Conservation (phyloP, 257 asterid genomes). For the Plantago elongata region DNA sequence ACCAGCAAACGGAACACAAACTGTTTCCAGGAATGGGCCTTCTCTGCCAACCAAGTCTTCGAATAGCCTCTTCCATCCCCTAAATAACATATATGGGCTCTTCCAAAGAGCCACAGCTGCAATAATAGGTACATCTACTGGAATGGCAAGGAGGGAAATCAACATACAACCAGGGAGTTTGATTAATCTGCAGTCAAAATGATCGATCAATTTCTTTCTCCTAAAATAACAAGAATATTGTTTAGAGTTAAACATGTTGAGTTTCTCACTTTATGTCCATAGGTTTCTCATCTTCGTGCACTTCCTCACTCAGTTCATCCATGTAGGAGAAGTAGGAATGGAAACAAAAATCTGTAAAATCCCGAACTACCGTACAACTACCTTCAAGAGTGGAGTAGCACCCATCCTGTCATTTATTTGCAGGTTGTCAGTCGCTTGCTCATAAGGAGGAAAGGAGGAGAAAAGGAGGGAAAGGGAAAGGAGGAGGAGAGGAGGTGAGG, state of each 20-base stretch:
- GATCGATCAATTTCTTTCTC: neutral
- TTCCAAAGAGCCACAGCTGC: conserved; percentile 78
- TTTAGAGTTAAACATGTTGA: neutral
- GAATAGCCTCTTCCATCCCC: conserved; percentile 83
- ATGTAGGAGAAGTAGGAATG: conserved; percentile 88
- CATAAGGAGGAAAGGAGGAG: no score
- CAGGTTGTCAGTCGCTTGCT: conserved; percentile 15
- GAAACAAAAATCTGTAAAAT: conserved; percentile 86
- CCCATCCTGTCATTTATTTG: conserved; percentile 61
- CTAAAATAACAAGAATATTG: neutral
- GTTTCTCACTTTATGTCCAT: conserved; percentile 62
- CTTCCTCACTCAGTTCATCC: conserved; percentile 72
- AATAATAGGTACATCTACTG: conserved; percentile 58
- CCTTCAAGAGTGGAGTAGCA: conserved; percentile 53
- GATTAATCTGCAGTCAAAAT: conserved; percentile 37
- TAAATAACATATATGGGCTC: conserved; percentile 81
- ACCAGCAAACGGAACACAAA: conserved; percentile 89
- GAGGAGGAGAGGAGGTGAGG: no score
- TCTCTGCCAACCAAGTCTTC: conserved; percentile 85
- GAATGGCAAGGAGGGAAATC: conserved; percentile 52
- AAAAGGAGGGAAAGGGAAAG: no score
- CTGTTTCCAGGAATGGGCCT: conserved; percentile 88
- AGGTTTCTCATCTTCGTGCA: conserved; percentile 51
- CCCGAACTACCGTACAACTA: conserved; percentile 67
- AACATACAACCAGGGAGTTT: conserved; percentile 66